A percentile compares a stretch with the other conserved stretches of the same genome.
Evolutionary conservation across 345 rosid species (phyloP).

Genomic region (Citrus medica): DNA sequence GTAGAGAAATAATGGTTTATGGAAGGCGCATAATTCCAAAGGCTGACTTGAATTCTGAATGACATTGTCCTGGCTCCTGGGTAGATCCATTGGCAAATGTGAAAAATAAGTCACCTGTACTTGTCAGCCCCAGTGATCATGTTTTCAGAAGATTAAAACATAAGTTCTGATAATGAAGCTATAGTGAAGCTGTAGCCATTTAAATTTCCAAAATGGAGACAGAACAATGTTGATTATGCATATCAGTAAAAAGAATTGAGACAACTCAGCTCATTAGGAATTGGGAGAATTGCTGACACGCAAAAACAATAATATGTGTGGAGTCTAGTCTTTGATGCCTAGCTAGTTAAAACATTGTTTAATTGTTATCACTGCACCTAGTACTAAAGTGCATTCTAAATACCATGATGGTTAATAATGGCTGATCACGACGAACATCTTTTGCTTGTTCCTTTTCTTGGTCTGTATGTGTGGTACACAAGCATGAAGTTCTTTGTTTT

Average conservation of each 20-base stretch:
- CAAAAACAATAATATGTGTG: background rate
- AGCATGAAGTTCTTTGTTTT: background rate
- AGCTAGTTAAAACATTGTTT: background rate
- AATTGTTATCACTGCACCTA: background rate
- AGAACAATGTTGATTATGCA: background rate
- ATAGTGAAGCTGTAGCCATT: background rate
- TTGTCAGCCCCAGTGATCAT: background rate
- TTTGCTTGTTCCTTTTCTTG: background rate
- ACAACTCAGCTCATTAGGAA: background rate
- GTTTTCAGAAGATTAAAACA: background rate
- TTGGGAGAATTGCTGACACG: background rate
- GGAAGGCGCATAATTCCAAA: background rate
- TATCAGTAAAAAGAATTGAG: background rate
- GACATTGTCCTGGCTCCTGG: background rate
- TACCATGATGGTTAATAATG: background rate
- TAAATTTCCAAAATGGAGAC: background rate
- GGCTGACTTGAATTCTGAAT: background rate
- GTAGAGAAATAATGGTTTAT: background rate
- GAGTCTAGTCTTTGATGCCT: background rate
- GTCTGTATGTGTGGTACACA: background rate
- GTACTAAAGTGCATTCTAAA: background rate
- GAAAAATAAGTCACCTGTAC: background rate
- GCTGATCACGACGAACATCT: background rate
- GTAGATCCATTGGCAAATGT: background rate
- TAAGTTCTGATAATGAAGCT: background rate